Conservation (phyloP, 1,139 yeast genomes). For the Blastobotrys serpentis region DNA sequence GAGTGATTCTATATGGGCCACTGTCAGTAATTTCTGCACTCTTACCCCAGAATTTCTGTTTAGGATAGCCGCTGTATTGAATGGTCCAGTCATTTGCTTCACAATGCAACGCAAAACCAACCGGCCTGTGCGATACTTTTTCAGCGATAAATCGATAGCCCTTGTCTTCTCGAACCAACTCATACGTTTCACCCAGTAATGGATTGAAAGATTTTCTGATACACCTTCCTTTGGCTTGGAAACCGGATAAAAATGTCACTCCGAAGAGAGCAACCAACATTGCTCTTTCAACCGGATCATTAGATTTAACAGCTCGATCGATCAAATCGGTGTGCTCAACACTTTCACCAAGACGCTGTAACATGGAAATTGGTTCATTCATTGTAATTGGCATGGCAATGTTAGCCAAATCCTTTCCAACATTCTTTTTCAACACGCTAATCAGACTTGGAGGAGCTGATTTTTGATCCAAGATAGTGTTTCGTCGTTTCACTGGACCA, state of each 20-base stretch:
- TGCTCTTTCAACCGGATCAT: conserved; percentile 52
- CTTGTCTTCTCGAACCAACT: conserved; percentile 73
- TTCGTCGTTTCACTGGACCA: conserved; percentile 51
- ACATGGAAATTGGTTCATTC: conserved; percentile 83
- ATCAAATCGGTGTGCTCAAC: conserved; percentile 73
- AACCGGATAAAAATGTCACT: conserved; percentile 65
- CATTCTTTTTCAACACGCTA: conserved; percentile 78
- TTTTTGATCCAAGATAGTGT: conserved; percentile 35
- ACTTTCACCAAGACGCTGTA: conserved; percentile 76
- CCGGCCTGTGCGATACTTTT: conserved; percentile 81
- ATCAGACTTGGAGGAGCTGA: conserved; percentile 72
- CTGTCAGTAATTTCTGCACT: conserved; percentile 77
- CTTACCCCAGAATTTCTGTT: conserved; percentile 95
- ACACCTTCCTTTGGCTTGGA: conserved; percentile 72
- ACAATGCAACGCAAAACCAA: conserved; percentile 73
- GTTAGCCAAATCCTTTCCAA: conserved; percentile 84
- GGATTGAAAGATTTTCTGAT: conserved; percentile 92
- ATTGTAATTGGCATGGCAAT: conserved; percentile 93
- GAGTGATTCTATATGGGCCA: conserved; percentile 60
- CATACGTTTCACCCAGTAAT: conserved; percentile 81
- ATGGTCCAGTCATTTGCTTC: conserved; percentile 78
- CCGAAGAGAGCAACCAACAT: conserved; percentile 81
- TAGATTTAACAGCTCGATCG: conserved; percentile 53
- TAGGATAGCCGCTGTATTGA: conserved; percentile 71
- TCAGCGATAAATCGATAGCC: conserved; percentile 71